A percentile compares a stretch with the other conserved stretches of the same genome.
These are phyloP conservation scores for Gossypium sturtianum DNA, from an alignment of 345 rosid genomes.

Conservation along the genomic window DNA sequence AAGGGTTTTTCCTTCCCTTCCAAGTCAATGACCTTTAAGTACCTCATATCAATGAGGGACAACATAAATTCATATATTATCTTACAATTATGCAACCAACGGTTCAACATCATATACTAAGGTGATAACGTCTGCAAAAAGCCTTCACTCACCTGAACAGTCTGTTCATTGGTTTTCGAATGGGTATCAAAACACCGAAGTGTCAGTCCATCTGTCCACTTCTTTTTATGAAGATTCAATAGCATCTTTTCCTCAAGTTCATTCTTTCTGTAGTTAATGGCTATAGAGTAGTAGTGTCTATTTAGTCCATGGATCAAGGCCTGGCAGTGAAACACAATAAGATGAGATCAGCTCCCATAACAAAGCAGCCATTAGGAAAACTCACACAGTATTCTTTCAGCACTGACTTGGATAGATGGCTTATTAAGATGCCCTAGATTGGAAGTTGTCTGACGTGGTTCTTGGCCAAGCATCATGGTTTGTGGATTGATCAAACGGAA, in stretches of 20 bases:
- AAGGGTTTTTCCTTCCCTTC: neutral
- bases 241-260: constrained; percentile 99
- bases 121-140: neutral
- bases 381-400: neutral
- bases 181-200: constrained; percentile 80
- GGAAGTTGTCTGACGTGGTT: constrained; percentile 96
- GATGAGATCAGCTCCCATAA: neutral
- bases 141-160: constrained; percentile 64
- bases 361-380: neutral
- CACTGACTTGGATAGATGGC: constrained; percentile 88
- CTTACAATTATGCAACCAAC: neutral
- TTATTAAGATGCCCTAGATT: constrained; percentile 98
- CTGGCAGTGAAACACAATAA: constrained; percentile 35
- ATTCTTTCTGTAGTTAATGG: constrained; percentile 93
- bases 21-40: neutral
- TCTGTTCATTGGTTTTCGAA: constrained; percentile 88
- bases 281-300: constrained; percentile 96
- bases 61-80: neutral
- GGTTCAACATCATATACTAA: neutral
- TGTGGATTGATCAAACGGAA: constrained; percentile 95
- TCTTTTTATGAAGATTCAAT: constrained; percentile 96
- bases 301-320: constrained; percentile 98
- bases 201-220: constrained; percentile 97
- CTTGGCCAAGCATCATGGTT: constrained; percentile 99
- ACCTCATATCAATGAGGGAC: neutral